These are phyloP conservation scores for Sugiyamaella paludigena DNA, from an alignment of 1,139 yeast genomes.

Conservation along the genomic window DNA sequence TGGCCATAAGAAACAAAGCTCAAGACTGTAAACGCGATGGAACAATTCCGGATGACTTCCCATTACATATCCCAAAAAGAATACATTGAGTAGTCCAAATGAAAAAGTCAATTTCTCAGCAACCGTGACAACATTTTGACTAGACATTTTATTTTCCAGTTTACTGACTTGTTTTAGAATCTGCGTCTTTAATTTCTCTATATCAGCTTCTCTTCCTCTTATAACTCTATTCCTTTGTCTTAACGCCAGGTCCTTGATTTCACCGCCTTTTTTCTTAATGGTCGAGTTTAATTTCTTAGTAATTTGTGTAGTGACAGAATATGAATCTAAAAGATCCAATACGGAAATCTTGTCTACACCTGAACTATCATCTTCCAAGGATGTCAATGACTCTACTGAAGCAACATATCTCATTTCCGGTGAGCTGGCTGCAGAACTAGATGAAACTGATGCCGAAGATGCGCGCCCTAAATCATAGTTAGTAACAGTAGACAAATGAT, in stretches of 20 bases:
- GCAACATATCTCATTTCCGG: slow-evolving; percentile 18
- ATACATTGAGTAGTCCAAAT: slow-evolving; percentile 63
- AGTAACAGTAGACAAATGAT: too few species aligned
- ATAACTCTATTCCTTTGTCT: slow-evolving; percentile 31
- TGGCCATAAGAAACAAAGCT: slow-evolving; percentile 71
- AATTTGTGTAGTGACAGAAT: slow-evolving; percentile 34
- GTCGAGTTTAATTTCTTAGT: slow-evolving; percentile 30
- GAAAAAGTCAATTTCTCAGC: slow-evolving; percentile 86
- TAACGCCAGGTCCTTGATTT: slow-evolving; percentile 32
- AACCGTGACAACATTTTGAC: slow-evolving; percentile 43
- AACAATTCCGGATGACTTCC: slow-evolving; percentile 76
- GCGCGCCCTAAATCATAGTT: too few species aligned
- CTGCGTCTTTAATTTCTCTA: slow-evolving; percentile 33
- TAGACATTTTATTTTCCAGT: slow-evolving; percentile 56
- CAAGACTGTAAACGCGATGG: slow-evolving; percentile 68
- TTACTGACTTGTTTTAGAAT: slow-evolving; percentile 45
- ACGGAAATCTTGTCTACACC: slow-evolving; percentile 35
- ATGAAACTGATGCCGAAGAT: too few species aligned
- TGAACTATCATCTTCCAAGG: slow-evolving; percentile 25
- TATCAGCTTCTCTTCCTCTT: slow-evolving; percentile 34
- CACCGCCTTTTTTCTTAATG: slow-evolving; percentile 32
- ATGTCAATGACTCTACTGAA: slow-evolving; percentile 25
- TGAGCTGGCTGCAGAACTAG: slow-evolving; percentile 14
- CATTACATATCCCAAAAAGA: slow-evolving; percentile 69
- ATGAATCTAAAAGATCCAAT: slow-evolving; percentile 37